Evolutionary conservation across 1,284 basidiomycete species (phyloP).

Genomic region (Chalciporus sp.): DNA sequence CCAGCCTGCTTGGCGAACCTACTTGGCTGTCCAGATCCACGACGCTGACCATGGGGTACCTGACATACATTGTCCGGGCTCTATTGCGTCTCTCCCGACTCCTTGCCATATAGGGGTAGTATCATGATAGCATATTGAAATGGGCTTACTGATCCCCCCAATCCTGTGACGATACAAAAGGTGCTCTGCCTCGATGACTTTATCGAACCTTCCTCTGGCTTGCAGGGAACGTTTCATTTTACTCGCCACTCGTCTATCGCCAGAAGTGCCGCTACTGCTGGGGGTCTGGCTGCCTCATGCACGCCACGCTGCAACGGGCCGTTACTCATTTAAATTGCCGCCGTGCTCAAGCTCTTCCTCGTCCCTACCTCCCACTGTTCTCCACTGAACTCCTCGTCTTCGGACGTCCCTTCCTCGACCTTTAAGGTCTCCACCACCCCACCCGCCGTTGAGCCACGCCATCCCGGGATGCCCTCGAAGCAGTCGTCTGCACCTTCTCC

Average conservation of each 20-base stretch:
- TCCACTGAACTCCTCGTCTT: slow-evolving; percentile 23
- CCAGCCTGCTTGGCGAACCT: slow-evolving; percentile 9
- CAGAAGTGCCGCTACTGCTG: slow-evolving; percentile 30
- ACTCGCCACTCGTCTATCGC: slow-evolving; percentile 35
- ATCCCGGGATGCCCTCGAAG: slow-evolving; percentile 43
- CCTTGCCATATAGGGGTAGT: slow-evolving; percentile 32
- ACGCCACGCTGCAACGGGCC: slow-evolving; percentile 54
- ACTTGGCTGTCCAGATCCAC: background rate
- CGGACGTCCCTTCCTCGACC: slow-evolving; percentile 29
- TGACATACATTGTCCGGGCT: background rate
- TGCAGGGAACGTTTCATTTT: slow-evolving; percentile 30
- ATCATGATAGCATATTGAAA: slow-evolving; percentile 33
- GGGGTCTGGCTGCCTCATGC: slow-evolving; percentile 55
- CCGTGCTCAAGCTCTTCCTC: slow-evolving; percentile 32
- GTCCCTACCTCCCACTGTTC: slow-evolving; percentile 29
- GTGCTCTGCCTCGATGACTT: slow-evolving; percentile 21
- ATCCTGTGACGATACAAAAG: slow-evolving; percentile 36
- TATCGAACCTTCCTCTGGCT: slow-evolving; percentile 29
- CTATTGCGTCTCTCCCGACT: slow-evolving; percentile 14
- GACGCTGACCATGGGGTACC: slow-evolving; percentile 16
- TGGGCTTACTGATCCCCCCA: slow-evolving; percentile 33
- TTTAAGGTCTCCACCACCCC: slow-evolving; percentile 22
- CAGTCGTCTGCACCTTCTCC: slow-evolving; percentile 50
- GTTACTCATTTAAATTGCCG: slow-evolving; percentile 50
- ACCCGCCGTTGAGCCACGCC: slow-evolving; percentile 18